A percentile compares a stretch with the other conserved stretches of the same genome.
Evolutionary conservation across 2,329 filamentous ascomycete genomes (phyloP).

Genomic region (Coniochaeta sp.): DNA sequence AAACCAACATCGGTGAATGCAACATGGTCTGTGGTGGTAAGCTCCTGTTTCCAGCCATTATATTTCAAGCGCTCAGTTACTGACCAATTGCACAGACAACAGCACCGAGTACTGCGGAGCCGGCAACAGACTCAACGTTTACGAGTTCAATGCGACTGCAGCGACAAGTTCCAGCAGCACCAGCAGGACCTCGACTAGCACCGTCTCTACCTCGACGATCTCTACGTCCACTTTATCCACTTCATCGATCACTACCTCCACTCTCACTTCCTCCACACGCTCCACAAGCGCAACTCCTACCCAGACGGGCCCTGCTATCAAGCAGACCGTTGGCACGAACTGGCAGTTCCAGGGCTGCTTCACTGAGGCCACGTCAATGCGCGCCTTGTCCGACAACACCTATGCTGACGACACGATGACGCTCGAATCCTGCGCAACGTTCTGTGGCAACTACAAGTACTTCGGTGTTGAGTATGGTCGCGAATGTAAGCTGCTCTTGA

Average conservation of each 20-base stretch:
- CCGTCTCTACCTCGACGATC: neutral
- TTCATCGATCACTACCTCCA: too few relatives aligned
- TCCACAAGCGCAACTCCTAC: constrained; percentile 5
- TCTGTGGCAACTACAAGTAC: constrained; percentile 20
- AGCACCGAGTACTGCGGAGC: constrained; percentile 34
- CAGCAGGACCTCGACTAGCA: too few relatives aligned
- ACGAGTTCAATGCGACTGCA: constrained; percentile 18
- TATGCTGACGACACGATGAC: constrained; percentile 21
- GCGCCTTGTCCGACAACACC: constrained; percentile 15
- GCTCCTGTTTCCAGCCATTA: neutral
- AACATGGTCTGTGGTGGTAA: constrained; percentile 34
- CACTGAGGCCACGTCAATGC: constrained; percentile 17
- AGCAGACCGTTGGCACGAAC: constrained; percentile 12
- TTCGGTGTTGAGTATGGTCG: constrained; percentile 30
- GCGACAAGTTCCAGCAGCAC: neutral
- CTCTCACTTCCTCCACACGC: constrained; percentile 4
- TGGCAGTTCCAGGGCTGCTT: constrained; percentile 22
- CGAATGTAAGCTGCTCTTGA: too few relatives aligned
- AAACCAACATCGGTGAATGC: constrained; percentile 24
- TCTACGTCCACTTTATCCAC: neutral
- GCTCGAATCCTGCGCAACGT: constrained; percentile 21
- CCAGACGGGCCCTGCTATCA: constrained; percentile 11
- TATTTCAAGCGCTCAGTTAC: neutral
- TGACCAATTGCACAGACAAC: constrained; percentile 11
- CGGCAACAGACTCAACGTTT: constrained; percentile 30